Evolutionary conservation across 192 early-diverging fungal genomes (phyloP).

Genomic region (Backusella tuberculispora): DNA sequence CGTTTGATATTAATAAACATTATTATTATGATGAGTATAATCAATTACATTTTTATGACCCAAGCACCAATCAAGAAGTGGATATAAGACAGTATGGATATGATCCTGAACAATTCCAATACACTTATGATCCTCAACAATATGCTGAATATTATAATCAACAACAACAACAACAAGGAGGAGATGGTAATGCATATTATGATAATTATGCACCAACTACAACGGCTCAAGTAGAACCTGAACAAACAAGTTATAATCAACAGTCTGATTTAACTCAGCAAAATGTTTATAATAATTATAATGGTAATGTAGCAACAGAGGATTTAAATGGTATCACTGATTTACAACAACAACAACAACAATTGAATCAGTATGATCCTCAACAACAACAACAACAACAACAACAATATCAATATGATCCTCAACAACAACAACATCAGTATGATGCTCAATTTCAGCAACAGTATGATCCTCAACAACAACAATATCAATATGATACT

Average conservation of each 20-base stretch:
- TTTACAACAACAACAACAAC: neutral
- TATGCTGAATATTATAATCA: constrained; percentile 10
- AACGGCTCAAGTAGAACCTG: neutral
- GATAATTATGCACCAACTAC: constrained; percentile 10
- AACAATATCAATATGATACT: neutral
- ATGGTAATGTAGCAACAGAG: neutral
- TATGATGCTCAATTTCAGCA: neutral
- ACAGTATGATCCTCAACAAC: neutral
- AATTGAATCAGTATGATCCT: neutral
- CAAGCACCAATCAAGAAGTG: constrained; percentile 36
- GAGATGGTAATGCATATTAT: neutral
- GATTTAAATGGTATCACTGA: neutral
- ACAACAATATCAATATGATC: neutral
- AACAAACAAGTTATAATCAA: constrained; percentile 5
- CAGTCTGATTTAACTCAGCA: constrained; percentile 19
- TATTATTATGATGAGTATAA: constrained; percentile 45
- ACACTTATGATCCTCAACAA: constrained; percentile 12
- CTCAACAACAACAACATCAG: neutral
- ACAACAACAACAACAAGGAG: neutral
- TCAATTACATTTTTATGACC: constrained; percentile 41
- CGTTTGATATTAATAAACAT: constrained; percentile 40
- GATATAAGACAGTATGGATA: constrained; percentile 37
- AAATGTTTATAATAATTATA: neutral
- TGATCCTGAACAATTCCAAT: constrained; percentile 17
- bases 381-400: neutral